Evolutionary conservation across 768 basidiomycete species (phyloP).

Genomic region (Trichaptum fuscoviolaceum): DNA sequence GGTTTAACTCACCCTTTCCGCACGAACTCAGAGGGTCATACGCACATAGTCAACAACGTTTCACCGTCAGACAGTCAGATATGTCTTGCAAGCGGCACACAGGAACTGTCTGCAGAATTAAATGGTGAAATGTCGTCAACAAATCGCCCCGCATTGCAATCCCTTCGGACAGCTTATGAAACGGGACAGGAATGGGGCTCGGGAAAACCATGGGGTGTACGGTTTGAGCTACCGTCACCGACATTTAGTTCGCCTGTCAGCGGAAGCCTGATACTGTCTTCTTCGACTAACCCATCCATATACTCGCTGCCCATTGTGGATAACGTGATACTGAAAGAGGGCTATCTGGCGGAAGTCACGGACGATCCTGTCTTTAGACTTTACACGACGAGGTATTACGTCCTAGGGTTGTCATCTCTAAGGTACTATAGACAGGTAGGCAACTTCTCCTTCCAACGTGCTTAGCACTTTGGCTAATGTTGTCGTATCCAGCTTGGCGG

Average conservation of each 20-base stretch:
- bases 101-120: too few species aligned
- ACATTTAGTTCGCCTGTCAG: not conserved
- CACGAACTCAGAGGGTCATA: too few species aligned
- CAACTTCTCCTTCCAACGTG: not conserved
- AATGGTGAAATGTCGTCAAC: too few species aligned
- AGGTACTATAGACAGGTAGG: not conserved
- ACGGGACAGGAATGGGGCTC: not conserved
- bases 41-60: not conserved
- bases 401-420: not conserved
- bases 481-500: not conserved
- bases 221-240: not conserved
- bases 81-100: not conserved
- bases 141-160: not conserved
- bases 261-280: not conserved
- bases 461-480: not conserved
- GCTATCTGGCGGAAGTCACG: not conserved
- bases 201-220: not conserved
- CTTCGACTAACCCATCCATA: not conserved
- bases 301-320: not conserved
- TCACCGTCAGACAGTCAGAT: not conserved
- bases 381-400: not conserved
- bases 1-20: too few species aligned
- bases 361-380: not conserved
- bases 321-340: not conserved
- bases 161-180: not conserved